Evolutionary conservation across 2,329 filamentous ascomycete species (phyloP).

Genomic region (Cladophialophora exuberans): DNA sequence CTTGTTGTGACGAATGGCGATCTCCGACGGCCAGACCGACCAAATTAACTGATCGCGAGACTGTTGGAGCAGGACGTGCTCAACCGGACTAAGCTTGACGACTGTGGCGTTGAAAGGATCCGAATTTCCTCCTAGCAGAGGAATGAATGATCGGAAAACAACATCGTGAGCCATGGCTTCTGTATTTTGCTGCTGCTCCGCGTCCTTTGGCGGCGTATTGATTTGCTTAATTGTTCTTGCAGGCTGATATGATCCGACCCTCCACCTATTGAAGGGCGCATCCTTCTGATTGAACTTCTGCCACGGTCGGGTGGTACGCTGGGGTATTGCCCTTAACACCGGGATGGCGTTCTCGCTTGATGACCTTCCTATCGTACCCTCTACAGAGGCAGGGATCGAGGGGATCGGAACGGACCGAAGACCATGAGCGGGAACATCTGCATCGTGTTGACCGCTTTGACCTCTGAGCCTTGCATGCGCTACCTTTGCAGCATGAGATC

Average conservation of each 20-base stretch:
- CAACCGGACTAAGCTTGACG: background rate
- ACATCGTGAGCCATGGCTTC: background rate
- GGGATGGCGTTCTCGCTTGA: too few relatives aligned
- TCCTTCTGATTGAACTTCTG: slow-evolving; percentile 1
- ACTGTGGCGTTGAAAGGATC: background rate
- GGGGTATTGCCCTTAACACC: background rate
- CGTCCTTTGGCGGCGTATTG: background rate
- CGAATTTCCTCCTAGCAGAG: background rate
- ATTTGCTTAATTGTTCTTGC: background rate
- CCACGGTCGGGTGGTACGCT: background rate
- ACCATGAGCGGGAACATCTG: background rate
- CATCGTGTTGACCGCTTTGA: background rate
- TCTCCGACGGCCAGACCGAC: background rate
- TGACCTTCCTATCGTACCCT: background rate
- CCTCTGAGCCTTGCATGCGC: background rate
- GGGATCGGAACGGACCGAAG: background rate
- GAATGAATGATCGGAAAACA: background rate
- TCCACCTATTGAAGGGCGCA: background rate
- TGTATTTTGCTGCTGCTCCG: background rate
- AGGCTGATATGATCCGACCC: background rate
- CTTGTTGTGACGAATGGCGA: background rate
- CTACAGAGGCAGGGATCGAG: background rate
- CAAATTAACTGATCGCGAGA: slow-evolving; percentile 1
- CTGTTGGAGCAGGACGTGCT: background rate
- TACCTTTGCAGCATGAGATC: background rate